Base-by-base conservation (phyloP, 768 basidiomycete species). In the Lentinula guzmanii region DNA sequence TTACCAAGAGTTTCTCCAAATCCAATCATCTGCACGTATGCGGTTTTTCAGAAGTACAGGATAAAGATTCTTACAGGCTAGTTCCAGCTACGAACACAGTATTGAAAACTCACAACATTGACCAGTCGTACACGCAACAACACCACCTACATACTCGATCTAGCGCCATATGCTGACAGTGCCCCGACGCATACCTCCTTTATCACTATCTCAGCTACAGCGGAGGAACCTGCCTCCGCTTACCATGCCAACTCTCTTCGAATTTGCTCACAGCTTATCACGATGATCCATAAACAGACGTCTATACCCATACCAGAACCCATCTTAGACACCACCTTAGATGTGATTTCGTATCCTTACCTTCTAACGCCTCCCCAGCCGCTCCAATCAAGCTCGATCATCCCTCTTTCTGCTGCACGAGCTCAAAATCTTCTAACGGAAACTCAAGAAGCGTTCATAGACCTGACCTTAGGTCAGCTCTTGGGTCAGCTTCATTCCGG, bases 401-500 rank as follows among this genome's bases (percentile, higher is more conserved):
- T 80, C 31, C 67, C 79, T 31, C 76, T 77, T 31, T 74, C 75
- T 24, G 70, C 69, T 60, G 77, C 78, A 57, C 77, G 76, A 67
- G 67, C 67, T 35, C 63, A 70, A 35, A 67, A 71, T 58, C 63
- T 73, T 33, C 74, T 77, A 33, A 75, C 75, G 2, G 70, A 72
- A 3, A 65, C 74, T 21, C 77, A 84, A 48, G 70, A 69, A 3
- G 66, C 79, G 3, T 71, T 78, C 18, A 66, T 90, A 60, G 86
- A 90, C 61, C 76, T 87, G n/a, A 75, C 79, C 57, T 73, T 89
- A 2, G 90, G 90, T 6, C 70, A 77, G 37, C 77, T 82, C 66
- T 78, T 91, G 41, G 82, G 81, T 5, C 78, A 84, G 61, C 74
- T 90, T n/a, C 90, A 91, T 66, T 77, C 71, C 10, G 73, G 74